These are phyloP conservation scores for Coccomyxa sp. DNA, from an alignment of 139 green algal genomes.

Conservation along the genomic window DNA sequence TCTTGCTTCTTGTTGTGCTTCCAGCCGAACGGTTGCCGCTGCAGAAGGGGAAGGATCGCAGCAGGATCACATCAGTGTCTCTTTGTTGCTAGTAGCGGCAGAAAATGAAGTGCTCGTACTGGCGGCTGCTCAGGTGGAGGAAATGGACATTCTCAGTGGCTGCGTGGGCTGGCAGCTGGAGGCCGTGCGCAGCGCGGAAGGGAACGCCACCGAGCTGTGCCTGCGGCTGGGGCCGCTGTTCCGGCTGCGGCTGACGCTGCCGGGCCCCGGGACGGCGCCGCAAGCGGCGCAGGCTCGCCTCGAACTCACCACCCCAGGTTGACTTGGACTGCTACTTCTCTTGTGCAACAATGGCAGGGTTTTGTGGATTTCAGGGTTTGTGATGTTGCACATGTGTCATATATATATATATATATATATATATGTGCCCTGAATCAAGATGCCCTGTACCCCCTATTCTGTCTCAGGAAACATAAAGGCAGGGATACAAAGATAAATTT, in stretches of 20 bases:
- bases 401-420: neutral
- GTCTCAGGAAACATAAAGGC: too few relatives aligned
- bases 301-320: slow-evolving; percentile 1
- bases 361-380: neutral
- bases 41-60: too few relatives aligned
- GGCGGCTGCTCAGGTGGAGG: neutral
- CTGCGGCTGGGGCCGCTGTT: slow-evolving; percentile 22
- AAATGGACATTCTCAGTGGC: slow-evolving; percentile 12
- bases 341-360: neutral
- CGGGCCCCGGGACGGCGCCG: neutral
- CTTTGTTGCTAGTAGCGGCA: neutral
- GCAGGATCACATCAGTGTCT: neutral
- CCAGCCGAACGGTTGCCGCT: neutral
- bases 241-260: slow-evolving; percentile 16
- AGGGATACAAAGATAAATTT: too few relatives aligned
- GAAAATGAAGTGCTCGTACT: neutral
- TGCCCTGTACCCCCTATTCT: too few relatives aligned
- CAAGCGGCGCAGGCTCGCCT: neutral
- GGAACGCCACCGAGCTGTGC: neutral
- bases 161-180: slow-evolving; percentile 28
- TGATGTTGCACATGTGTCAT: neutral
- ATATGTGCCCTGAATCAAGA: neutral
- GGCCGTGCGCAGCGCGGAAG: neutral
- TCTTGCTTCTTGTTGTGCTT: neutral
- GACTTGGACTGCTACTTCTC: neutral